Conservation (phyloP, 306 rosid genomes). For the Prunus kanzakura region DNA sequence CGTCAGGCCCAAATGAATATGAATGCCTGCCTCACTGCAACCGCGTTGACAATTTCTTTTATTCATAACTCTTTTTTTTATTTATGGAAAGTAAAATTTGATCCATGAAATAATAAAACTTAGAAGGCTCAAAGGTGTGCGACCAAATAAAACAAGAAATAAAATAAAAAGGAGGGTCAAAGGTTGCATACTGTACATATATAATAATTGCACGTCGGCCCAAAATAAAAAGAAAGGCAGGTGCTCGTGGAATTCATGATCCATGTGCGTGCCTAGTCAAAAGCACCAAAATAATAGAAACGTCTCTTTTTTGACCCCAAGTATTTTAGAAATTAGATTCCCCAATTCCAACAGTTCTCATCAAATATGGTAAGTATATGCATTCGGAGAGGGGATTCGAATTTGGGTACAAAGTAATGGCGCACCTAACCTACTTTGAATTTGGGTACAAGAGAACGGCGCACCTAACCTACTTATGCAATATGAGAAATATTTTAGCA, state of each 20-base stretch:
- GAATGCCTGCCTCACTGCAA: background rate
- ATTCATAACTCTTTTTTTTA: background rate
- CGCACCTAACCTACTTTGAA: too few relatives aligned
- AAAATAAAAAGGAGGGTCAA: background rate
- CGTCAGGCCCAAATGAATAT: background rate
- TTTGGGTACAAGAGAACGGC: too few relatives aligned
- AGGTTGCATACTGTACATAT: background rate
- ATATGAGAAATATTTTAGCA: too few relatives aligned
- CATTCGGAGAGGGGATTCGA: too few relatives aligned
- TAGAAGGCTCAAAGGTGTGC: background rate
- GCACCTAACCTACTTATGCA: too few relatives aligned
- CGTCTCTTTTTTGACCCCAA: background rate
- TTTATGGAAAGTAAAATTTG: background rate
- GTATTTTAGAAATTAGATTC: background rate
- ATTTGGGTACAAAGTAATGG: too few relatives aligned
- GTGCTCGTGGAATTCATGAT: background rate
- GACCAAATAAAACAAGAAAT: too few relatives aligned
- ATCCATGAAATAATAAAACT: too few relatives aligned
- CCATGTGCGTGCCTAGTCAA: background rate
- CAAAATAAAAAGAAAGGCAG: background rate
- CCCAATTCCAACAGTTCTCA: background rate
- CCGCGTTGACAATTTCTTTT: background rate
- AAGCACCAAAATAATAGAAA: background rate
- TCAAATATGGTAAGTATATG: background rate
- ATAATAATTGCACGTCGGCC: background rate